Conservation (phyloP, 345 rosid genomes). For the Aurinia saxatilis region DNA sequence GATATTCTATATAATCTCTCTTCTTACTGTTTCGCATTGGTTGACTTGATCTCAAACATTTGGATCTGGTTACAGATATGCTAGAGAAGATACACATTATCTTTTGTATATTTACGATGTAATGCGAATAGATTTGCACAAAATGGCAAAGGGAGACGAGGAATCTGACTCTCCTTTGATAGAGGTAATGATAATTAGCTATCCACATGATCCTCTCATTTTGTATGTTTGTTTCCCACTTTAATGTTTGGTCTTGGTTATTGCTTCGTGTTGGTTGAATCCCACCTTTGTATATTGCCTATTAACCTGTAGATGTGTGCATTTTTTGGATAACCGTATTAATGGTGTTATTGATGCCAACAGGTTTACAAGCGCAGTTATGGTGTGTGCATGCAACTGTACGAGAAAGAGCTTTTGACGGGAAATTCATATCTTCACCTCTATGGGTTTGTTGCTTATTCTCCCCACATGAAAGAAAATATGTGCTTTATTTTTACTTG, state of each 20-base stretch:
- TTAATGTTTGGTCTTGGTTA: background rate
- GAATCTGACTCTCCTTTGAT: slow-evolving; percentile 47
- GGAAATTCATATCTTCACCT: slow-evolving; percentile 64
- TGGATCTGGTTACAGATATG: slow-evolving; percentile 57
- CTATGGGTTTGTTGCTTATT: slow-evolving; percentile 55
- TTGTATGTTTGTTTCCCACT: background rate
- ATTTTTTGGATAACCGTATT: background rate
- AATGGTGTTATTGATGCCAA: slow-evolving; percentile 10
- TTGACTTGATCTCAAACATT: background rate
- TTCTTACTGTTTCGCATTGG: background rate
- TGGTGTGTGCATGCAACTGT: slow-evolving; percentile 69
- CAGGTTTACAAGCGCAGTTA: slow-evolving; percentile 86
- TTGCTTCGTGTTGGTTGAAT: background rate
- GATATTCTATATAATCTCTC: background rate
- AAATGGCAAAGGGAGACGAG: slow-evolving; percentile 38
- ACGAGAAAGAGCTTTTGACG: slow-evolving; percentile 80
- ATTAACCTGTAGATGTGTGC: background rate
- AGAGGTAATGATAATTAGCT: slow-evolving; percentile 46
- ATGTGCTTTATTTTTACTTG: background rate
- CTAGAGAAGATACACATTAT: slow-evolving; percentile 95
- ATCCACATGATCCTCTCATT: background rate
- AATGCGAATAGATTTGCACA: slow-evolving; percentile 48
- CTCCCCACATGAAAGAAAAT: background rate
- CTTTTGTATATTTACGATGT: slow-evolving; percentile 69
- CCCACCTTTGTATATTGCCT: background rate